A percentile compares a stretch with the other conserved stretches of the same genome.
Conservation (phyloP, 257 asterid species). For the Primulina eburnea region DNA sequence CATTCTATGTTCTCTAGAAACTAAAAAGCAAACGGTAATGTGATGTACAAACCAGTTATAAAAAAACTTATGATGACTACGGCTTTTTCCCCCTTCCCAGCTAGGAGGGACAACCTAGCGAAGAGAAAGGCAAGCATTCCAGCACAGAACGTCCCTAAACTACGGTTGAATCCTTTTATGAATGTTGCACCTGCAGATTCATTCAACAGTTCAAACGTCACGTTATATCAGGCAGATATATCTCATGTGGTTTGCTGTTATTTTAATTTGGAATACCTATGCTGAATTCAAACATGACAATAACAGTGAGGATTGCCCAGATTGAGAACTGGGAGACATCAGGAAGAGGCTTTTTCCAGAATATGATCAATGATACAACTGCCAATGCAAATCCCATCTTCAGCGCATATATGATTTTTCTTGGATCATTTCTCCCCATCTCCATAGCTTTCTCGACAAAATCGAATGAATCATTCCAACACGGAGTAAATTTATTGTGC, state of each 20-base stretch:
- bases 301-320: constrained; percentile 75
- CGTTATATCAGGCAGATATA: background rate
- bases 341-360: constrained; percentile 50
- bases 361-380: constrained; percentile 56
- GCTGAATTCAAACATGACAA: constrained; percentile 81
- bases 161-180: constrained; percentile 71
- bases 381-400: constrained; percentile 68
- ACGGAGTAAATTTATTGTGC: background rate
- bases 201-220: background rate
- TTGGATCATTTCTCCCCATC: constrained; percentile 69
- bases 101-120: constrained; percentile 39
- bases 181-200: constrained; percentile 49
- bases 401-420: constrained; percentile 55
- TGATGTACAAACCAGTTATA: constrained; percentile 35
- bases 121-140: constrained; percentile 54
- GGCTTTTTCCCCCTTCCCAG: constrained; percentile 39
- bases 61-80: constrained; percentile 48
- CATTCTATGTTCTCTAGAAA: background rate
- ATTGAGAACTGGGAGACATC: constrained; percentile 55
- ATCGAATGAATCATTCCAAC: constrained; percentile 9
- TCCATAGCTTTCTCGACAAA: constrained; percentile 37
- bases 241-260: too few species aligned
- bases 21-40: background rate
- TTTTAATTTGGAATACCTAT: constrained; percentile 40
- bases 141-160: constrained; percentile 55